These are phyloP conservation scores for Barnettozyma botsteinii DNA, from an alignment of 805 yeast genomes.

Conservation along the genomic window DNA sequence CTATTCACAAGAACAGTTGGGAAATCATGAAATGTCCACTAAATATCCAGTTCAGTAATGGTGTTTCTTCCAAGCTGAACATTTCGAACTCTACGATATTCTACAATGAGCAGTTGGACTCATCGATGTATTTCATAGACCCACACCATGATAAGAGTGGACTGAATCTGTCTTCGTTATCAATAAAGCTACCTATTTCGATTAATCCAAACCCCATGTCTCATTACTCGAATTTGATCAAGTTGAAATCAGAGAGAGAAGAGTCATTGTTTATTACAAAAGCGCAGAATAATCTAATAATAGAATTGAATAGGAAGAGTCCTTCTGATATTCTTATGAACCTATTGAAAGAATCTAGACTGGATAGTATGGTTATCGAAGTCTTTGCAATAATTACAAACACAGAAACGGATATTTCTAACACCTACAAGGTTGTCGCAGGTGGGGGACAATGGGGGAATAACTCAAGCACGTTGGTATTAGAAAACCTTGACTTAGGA, in stretches of 20 bases:
- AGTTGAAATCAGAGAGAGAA: no score
- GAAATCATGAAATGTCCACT: background rate
- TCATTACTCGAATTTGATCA: no score
- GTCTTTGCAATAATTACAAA: constrained; percentile 5
- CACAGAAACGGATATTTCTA: background rate
- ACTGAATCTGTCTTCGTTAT: background rate
- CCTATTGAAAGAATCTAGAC: background rate
- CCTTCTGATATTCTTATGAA: constrained; percentile 6
- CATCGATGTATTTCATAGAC: no score
- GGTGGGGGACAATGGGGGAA: constrained; percentile 16
- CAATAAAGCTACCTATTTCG: background rate
- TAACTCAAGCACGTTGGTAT: constrained; percentile 2
- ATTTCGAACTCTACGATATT: no score
- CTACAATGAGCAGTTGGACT: no score
- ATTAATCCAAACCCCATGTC: no score
- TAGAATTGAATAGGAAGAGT: constrained; percentile 1
- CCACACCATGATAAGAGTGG: no score
- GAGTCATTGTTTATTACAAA: constrained; percentile 1
- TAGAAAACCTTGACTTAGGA: constrained; percentile 4
- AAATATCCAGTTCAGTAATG: no score
- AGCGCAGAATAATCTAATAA: constrained; percentile 6
- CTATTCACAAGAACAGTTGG: no score
- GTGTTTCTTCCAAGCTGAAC: no score
- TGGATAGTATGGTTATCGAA: background rate
- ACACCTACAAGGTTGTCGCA: constrained; percentile 6